Evolutionary conservation across 78 protist species (phyloP), one percentile per base, ranked within the genome.

Genomic region (Cavenderia fasciculata): DNA sequence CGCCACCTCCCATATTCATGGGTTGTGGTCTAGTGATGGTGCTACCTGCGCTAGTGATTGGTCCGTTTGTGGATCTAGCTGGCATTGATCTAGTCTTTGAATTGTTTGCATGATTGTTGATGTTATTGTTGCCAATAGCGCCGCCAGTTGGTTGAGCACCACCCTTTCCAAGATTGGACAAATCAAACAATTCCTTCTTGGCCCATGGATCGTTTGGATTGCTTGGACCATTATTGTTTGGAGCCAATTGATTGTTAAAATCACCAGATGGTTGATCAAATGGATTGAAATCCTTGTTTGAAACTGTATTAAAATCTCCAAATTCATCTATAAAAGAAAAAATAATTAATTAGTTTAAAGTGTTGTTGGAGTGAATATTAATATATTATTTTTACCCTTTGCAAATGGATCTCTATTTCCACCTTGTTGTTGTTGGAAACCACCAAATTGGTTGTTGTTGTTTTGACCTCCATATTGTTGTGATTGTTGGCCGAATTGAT

Each of bases 221-320:
- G 3, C 14, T 21, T 54, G 59, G 33, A 44, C 29, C 51, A 56
- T 65, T 69, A 54, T 41, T 27, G 6, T 33, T 46, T 36, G 44
- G 19, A n/a, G 33, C 38, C 2, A 27, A 33, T 40, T 56, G n/a
- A 7, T 12, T 1, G 23, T 51, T 43, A 44, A 82, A 82, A 47
- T 82, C 90, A 21, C 90, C 78, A 10, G 77, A 68, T 31, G 76
- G 78, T 82, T 82, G 90, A 18, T 82, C 90, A 46, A 82, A 82
- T 82, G 90, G 90, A 57, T 82, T 82, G 47, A 82, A 82, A 68
- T 82, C 90, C 16, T 59, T 74, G 29, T 41, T 74, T 6, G 59
- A 27, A 5, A 47, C 19, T 23, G 76, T 23, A 40, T 63, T 63
- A 29, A 82, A 82, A 82, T 82, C 90, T 2, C 90, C 90, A 82